Conservation (phyloP, 2,329 filamentous ascomycete genomes). For the Hawksworthiomyces lignivorus region DNA sequence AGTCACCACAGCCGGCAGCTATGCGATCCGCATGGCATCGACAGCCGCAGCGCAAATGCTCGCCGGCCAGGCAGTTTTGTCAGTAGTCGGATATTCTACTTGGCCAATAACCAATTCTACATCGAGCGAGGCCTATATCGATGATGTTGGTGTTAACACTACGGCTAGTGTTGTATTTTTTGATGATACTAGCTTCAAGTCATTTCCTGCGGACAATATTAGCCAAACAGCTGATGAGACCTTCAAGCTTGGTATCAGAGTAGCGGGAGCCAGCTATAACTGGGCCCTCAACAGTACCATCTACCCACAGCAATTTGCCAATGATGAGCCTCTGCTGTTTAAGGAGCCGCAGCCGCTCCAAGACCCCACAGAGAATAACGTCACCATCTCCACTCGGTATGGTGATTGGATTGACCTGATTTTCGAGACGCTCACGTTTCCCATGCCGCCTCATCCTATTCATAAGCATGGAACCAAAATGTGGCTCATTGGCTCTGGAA, state of each 20-base stretch:
- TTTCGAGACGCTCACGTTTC: conserved; percentile 32
- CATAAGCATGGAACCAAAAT: conserved; percentile 59
- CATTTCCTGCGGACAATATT: conserved; percentile 40
- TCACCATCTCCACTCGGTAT: conserved; percentile 39
- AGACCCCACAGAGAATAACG: conserved; percentile 35
- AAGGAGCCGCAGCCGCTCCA: conserved; percentile 25
- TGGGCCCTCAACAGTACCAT: conserved; percentile 47
- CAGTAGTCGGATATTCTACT: conserved; percentile 40
- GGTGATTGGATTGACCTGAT: conserved; percentile 50
- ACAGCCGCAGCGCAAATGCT: conserved; percentile 45
- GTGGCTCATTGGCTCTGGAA: conserved; percentile 46
- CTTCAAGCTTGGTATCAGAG: conserved; percentile 33
- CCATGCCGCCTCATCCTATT: conserved; percentile 51
- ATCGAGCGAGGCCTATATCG: conserved; percentile 35
- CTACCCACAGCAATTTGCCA: conserved; percentile 29
- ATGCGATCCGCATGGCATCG: conserved; percentile 46
- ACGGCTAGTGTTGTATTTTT: conserved; percentile 36
- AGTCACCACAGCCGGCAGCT: conserved; percentile 39
- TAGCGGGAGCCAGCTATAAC: conserved; percentile 36
- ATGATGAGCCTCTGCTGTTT: conserved; percentile 37
- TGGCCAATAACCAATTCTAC: no score
- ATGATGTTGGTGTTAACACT: conserved; percentile 37
- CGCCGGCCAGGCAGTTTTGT: conserved; percentile 42
- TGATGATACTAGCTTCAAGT: conserved; percentile 31
- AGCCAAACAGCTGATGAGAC: conserved; percentile 36